These are phyloP conservation scores for Colletotrichum siamense DNA, from an alignment of 2,329 filamentous ascomycete genomes.

Conservation along the genomic window DNA sequence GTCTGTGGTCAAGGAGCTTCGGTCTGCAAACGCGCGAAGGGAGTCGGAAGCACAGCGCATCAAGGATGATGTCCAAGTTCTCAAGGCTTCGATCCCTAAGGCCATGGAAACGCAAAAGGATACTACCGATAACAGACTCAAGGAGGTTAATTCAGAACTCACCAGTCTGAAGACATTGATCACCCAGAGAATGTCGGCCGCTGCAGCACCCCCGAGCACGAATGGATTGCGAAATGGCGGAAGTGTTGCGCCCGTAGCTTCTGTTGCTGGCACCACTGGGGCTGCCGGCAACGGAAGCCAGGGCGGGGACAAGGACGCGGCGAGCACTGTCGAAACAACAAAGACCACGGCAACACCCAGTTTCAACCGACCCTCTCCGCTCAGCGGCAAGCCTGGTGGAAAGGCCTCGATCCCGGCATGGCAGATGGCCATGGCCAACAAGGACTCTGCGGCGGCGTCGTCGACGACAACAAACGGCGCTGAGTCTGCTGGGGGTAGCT, in stretches of 20 bases:
- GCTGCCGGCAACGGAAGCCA: constrained; percentile 34
- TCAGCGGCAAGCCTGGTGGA: constrained; percentile 49
- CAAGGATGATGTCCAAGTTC: constrained; percentile 81
- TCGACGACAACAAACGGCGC: constrained; percentile 30
- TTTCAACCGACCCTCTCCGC: constrained; percentile 28
- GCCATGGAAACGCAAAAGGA: constrained; percentile 90
- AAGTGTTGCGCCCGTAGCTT: constrained; percentile 21
- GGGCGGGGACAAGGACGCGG: constrained; percentile 28
- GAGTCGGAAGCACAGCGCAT: constrained; percentile 89
- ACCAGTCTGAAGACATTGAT: constrained; percentile 92
- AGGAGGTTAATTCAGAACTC: constrained; percentile 85
- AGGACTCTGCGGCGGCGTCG: constrained; percentile 27
- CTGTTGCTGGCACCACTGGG: neutral
- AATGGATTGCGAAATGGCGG: constrained; percentile 30
- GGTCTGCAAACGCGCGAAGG: constrained; percentile 78
- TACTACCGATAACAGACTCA: constrained; percentile 78
- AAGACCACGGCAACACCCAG: constrained; percentile 34
- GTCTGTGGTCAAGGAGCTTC: constrained; percentile 79
- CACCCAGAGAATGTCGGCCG: constrained; percentile 60
- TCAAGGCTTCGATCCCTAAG: constrained; percentile 87
- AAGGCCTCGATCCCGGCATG: constrained; percentile 79
- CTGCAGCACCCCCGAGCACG: constrained; percentile 28
- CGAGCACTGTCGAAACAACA: constrained; percentile 33
- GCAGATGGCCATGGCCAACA: constrained; percentile 76
- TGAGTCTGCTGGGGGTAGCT: constrained; percentile 21